phyloP scores from a whole-genome alignment of 345 rosid genomes.

The Cardiospermum halicacabum region DNA sequence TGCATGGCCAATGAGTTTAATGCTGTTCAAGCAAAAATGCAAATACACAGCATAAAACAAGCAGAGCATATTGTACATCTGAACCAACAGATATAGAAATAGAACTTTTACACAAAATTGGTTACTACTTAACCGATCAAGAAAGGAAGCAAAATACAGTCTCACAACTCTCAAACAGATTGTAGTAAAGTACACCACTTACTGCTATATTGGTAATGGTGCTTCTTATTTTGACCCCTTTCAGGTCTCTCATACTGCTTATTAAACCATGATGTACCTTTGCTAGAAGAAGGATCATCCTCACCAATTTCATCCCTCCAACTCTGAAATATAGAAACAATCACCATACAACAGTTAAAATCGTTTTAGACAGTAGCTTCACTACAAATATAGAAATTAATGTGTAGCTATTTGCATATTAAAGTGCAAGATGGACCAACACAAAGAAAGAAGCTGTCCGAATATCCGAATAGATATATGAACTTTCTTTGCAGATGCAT shows the following conservation, averaged over 20 bases:
- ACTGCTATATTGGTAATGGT: slow-evolving; percentile 42
- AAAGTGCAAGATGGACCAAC: background rate
- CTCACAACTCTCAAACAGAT: background rate
- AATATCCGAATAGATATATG: background rate
- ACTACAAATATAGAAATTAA: slow-evolving; percentile 1
- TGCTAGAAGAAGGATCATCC: slow-evolving; percentile 41
- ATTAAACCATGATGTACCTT: slow-evolving; percentile 58
- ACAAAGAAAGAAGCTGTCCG: background rate
- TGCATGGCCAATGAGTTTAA: too few species aligned
- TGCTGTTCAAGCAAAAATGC: too few species aligned
- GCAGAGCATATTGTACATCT: too few species aligned
- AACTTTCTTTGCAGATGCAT: background rate
- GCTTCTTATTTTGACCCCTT: slow-evolving; percentile 36
- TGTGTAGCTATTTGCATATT: background rate
- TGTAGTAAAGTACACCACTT: slow-evolving; percentile 26
- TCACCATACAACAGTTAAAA: slow-evolving; percentile 7
- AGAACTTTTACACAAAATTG: too few species aligned
- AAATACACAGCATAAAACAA: too few species aligned
- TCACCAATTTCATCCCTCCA: slow-evolving; percentile 48
- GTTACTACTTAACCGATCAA: too few species aligned
- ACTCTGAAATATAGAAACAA: slow-evolving; percentile 31
- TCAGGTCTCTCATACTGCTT: slow-evolving; percentile 43
- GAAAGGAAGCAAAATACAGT: too few species aligned
- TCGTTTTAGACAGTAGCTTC: background rate
- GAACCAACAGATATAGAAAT: too few species aligned